Percentiles rank a stretch among this genome's conserved stretches.
Conservation (phyloP, 2,329 filamentous ascomycete genomes). For the Leptographium flavum region DNA sequence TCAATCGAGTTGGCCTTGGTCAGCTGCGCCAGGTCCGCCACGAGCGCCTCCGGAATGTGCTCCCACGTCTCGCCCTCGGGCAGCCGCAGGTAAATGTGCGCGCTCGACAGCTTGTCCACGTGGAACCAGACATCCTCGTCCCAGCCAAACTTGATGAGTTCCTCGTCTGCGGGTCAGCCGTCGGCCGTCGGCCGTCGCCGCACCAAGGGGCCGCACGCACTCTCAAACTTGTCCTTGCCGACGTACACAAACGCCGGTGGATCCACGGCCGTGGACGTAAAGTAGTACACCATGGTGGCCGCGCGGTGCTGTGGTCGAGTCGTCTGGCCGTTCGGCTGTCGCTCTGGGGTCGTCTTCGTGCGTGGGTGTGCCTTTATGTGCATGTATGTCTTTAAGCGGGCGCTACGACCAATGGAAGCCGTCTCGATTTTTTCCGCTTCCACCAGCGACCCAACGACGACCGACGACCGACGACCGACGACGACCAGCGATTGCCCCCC, state of each 20-base stretch:
- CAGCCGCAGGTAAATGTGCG: conserved; percentile 88
- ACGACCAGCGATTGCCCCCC: neutral
- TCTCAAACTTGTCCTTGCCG: conserved; percentile 98
- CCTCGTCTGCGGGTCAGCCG: conserved; percentile 59
- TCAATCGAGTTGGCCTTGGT: conserved; percentile 99
- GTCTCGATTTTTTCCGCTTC: neutral
- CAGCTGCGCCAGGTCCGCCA: conserved; percentile 86
- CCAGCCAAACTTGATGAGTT: conserved; percentile 86
- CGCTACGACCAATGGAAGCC: too few relatives aligned
- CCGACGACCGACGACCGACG: neutral
- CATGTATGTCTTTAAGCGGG: too few relatives aligned
- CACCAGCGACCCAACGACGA: too few relatives aligned
- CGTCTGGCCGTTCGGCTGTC: neutral
- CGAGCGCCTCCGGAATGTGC: conserved; percentile 54
- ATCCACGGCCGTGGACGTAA: conserved; percentile 69
- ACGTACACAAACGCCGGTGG: conserved; percentile 86
- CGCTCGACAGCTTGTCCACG: conserved; percentile 91
- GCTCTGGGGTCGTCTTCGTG: too few relatives aligned
- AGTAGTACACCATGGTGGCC: conserved; percentile 72
- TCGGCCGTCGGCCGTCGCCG: neutral
- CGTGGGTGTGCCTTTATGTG: too few relatives aligned
- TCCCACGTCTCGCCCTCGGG: conserved; percentile 73
- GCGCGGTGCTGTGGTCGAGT: neutral
- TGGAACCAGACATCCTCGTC: conserved; percentile 99
- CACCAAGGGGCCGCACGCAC: conserved; percentile 36